Base-by-base conservation (phyloP, 2,329 filamentous ascomycete genomes). In the Sporothrix globosa region DNA sequence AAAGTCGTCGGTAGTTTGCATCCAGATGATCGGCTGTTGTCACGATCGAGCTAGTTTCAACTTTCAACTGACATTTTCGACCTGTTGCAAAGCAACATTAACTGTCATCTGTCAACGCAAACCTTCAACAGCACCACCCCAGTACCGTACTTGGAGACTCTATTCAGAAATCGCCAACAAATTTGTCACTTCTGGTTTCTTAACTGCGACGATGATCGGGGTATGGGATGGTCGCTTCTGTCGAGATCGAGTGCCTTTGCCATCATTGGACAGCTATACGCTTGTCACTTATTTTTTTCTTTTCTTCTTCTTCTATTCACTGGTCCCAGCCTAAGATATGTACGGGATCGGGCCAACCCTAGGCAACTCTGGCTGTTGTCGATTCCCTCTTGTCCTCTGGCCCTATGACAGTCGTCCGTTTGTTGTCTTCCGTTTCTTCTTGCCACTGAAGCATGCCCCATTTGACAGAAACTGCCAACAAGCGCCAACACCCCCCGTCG, bases 341-440 rank as follows among this genome's bases (percentile, higher is more conserved):
- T 48, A 30, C 60, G 60, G 60, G 60, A 48, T 13, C 60, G 60
- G 60, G 41, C 41, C 60, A 63, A 63, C 60, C 60, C 60, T 63
- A 46, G 41, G 14, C 41, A 21, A 27, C 27, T 24, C 53, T 9
- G 34, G 34, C 34, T 34, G 34, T 34, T 34, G 34, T 34, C 34
- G 34, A 34, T 34, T 34, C 24, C 13, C 21, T 52, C 10, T 27
- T 27, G 50, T 13, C 56, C 14, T n/a, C 5, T 48, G 14, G 41
- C 13, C 44, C 6, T 17, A 17, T 48, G 44, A 17, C 2, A 17
- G 44, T 19, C 17, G 44, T 48, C 44, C 17, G 44, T 48, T 17
- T 14, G 30, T 60, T 41, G 30, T 41, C 53, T 30, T 34, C 24
- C 53, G 53, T 34, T 19, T 61, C n/a, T 13, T 61, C 13, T 44